Conservation (phyloP, 345 rosid genomes). For the Leavenworthia alabamica region DNA sequence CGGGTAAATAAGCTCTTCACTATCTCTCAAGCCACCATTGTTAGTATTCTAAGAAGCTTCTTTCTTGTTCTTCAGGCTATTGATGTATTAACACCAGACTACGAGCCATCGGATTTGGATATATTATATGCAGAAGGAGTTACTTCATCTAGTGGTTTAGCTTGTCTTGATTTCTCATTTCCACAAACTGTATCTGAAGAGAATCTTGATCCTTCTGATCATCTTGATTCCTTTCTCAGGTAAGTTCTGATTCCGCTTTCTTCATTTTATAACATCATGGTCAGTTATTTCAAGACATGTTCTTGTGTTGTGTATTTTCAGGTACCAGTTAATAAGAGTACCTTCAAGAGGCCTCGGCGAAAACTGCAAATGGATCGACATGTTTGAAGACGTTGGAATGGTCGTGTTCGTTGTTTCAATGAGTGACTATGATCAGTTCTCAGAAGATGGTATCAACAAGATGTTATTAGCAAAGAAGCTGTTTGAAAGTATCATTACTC, state of each 20-base stretch:
- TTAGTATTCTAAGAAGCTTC: background rate
- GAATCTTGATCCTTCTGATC: constrained; percentile 52
- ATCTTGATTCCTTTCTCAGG: constrained; percentile 68
- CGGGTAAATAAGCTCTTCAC: constrained; percentile 48
- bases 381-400: constrained; percentile 97
- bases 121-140: constrained; percentile 93
- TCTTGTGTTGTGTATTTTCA: constrained; percentile 20
- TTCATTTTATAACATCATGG: background rate
- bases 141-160: constrained; percentile 91
- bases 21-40: background rate
- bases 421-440: constrained; percentile 70
- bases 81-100: constrained; percentile 69
- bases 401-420: constrained; percentile 74
- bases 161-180: constrained; percentile 79
- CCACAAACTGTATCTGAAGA: constrained; percentile 61
- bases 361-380: constrained; percentile 94
- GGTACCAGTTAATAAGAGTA: constrained; percentile 90
- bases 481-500: constrained; percentile 81
- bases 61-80: constrained; percentile 45
- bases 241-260: constrained; percentile 21
- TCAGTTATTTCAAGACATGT: background rate
- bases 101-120: constrained; percentile 92
- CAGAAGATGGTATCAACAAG: constrained; percentile 60
- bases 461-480: constrained; percentile 66
- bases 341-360: constrained; percentile 83